Evolutionary conservation across 2,329 filamentous ascomycete genomes (phyloP).

Genomic region (Blumeria hordei): DNA sequence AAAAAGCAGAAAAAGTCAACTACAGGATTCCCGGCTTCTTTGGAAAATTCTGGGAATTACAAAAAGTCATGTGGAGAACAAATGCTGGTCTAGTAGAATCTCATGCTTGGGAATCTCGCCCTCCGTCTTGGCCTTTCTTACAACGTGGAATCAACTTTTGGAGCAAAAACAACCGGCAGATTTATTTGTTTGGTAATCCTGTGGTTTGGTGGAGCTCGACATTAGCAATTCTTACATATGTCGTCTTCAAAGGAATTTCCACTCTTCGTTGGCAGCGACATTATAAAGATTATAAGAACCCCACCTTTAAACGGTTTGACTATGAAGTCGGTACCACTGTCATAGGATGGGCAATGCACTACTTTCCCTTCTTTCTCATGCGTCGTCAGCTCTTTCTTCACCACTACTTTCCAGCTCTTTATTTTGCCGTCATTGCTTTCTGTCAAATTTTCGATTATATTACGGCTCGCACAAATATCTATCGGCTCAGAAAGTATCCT

Average conservation of each 20-base stretch:
- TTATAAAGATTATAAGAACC: conserved; percentile 60
- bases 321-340: conserved; percentile 84
- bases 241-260: conserved; percentile 66
- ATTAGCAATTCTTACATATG: conserved; percentile 50
- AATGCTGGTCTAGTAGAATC: conserved; percentile 92
- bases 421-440: conserved; percentile 76
- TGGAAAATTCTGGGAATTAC: conserved; percentile 91
- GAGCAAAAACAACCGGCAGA: conserved; percentile 80
- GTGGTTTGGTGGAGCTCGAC: conserved; percentile 86
- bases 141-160: conserved; percentile 97
- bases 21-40: conserved; percentile 89
- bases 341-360: conserved; percentile 90
- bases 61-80: conserved; percentile 96
- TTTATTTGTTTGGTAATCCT: conserved; percentile 90
- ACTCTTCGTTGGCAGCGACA: conserved; percentile 85
- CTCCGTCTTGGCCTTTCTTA: conserved; percentile 77
- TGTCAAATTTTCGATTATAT: conserved; percentile 77
- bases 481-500: conserved; percentile 46
- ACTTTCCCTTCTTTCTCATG: conserved; percentile 98
- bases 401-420: conserved; percentile 92
- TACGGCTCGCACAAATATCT: conserved; percentile 43
- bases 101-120: conserved; percentile 93
- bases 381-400: conserved; percentile 93
- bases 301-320: conserved; percentile 86
- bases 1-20: conserved; percentile 76